Evolutionary conservation across 495 filamentous ascomycete genomes (phyloP), one percentile per base, ranked within the genome.

Genomic region (Diplogelasinospora grovesii): DNA sequence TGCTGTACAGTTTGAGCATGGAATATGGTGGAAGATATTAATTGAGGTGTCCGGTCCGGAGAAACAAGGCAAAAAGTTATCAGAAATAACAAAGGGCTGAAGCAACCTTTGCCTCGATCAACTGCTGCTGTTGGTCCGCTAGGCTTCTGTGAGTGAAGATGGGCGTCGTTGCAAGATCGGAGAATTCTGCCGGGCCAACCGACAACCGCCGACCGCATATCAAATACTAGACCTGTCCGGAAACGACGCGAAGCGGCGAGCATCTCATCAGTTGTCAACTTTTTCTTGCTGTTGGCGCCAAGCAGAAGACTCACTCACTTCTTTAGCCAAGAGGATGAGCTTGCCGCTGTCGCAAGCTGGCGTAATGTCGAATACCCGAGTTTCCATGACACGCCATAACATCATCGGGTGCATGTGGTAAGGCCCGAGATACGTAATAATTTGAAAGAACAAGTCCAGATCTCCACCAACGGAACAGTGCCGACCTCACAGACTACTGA

Each of bases 371-470:
- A 38, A 46, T 47, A 36, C 32, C 47, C 57, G 54, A 60, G 36
- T 58, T 63, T 57, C 40, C 48, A 57, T 62, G 56, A 60, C 59
- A 62, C 39, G 39, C 34, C 49, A 50, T 55, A 57, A 62, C 53
- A 56, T 53, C 51, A 50, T 51, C 49, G 43, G n/a, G 39, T 43
- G 37, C 20, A 36, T 25, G 39, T 32, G 34, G 37, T 33, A 38
- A 43, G 37, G 25, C 41, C 23, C 35, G 19, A 18, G 26, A 31
- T 58, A 61, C 57, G 57, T 61, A 59, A 59, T 59, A 46, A 48
- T 43, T 59, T 52, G 35, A 16, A 27, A 10, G 14, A 13, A 5
- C 18, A 28, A 37, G 35, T 16, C 44, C 13, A 40, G n/a, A 33
- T 39, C 39, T 44, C 36, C 50, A 43, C 45, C 51, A 47, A 27